A percentile compares a stretch with the other conserved stretches of the same genome.
These are phyloP conservation scores for Rhodofomes roseus DNA, from an alignment of 1,284 basidiomycete genomes.

Conservation along the genomic window DNA sequence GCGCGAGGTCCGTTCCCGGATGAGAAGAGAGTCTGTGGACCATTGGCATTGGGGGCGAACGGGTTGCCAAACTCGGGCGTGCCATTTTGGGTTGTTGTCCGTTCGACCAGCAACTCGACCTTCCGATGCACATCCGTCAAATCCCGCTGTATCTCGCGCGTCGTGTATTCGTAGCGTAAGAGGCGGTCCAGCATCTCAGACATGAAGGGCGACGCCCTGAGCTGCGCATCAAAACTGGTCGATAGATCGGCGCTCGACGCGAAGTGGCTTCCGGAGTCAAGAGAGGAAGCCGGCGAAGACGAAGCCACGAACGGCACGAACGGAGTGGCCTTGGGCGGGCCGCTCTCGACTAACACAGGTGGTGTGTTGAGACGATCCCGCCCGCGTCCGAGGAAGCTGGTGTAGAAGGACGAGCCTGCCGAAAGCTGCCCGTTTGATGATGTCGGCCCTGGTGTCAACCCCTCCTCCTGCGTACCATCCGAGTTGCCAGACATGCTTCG, in stretches of 20 bases:
- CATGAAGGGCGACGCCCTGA: slow-evolving; percentile 70
- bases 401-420: slow-evolving; percentile 17
- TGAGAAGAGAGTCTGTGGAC: slow-evolving; percentile 27
- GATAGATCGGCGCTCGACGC: slow-evolving; percentile 40
- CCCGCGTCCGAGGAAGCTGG: slow-evolving; percentile 21
- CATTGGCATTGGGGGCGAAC: slow-evolving; percentile 44
- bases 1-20: slow-evolving; percentile 47
- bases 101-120: slow-evolving; percentile 72
- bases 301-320: slow-evolving; percentile 42
- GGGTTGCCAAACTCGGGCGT: slow-evolving; percentile 78
- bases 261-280: slow-evolving; percentile 68
- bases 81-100: slow-evolving; percentile 35
- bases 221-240: slow-evolving; percentile 61
- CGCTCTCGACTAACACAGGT: slow-evolving; percentile 39
- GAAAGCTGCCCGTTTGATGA: slow-evolving; percentile 20
- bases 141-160: slow-evolving; percentile 72
- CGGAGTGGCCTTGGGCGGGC: slow-evolving; percentile 30
- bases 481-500: slow-evolving; percentile 49
- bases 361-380: slow-evolving; percentile 33
- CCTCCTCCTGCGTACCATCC: slow-evolving; percentile 52
- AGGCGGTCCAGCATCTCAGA: slow-evolving; percentile 77
- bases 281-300: slow-evolving; percentile 72
- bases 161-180: slow-evolving; percentile 63
- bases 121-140: slow-evolving; percentile 73
- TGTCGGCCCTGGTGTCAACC: slow-evolving; percentile 35